Evolutionary conservation across 768 basidiomycete species (phyloP), one percentile per base, ranked within the genome.

Genomic region (Leucosporidium creatinivorum): DNA sequence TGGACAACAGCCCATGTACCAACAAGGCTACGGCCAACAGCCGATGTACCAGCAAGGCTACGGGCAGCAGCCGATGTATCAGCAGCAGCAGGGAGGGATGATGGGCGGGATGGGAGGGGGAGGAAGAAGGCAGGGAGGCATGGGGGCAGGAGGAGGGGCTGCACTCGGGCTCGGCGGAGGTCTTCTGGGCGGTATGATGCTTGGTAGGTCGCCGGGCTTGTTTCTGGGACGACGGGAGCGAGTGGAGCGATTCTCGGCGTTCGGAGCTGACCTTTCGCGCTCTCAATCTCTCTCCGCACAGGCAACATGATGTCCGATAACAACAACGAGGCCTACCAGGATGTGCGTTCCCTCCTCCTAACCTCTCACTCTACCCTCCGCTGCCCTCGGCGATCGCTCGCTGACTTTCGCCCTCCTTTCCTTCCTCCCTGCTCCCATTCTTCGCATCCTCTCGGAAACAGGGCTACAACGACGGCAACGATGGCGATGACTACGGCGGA

Each of bases 1-100:
- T 10, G 10, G 15, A 2, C 39, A 44, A 6, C 62, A 56, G 39
- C 62, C 56, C 28, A 9, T 23, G 26, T 28, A 55, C 9, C 63
- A 64, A 48, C 58, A 63, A 33, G 62, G 58, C 23, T 63, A 68
- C n/a, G 57, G 30, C 0, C 49, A 39, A 25, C 67, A 68, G 48
- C 62, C 52, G 2, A 58, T 57, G 59, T 62, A 65, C 26, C 63
- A 64, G 54, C 58, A 63, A 33, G 62, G 58, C 23, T 63, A 68
- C n/a, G 57, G 30, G 0, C 49, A 39, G 31, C 67, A 68, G 48
- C 62, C 52, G 2, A 58, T 57, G 59, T 62, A 65, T 36, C 63
- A 64, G 54, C 58, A 63, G 0, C 49, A 39, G 31, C 67, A 68
- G 48, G n/a, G n/a, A n/a, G n/a, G n/a, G n/a, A n/a, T n/a, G n/a